These are phyloP conservation scores for Cyclostephanos invisitatus DNA, from an alignment of 108 stramenopile genomes.

Conservation along the genomic window DNA sequence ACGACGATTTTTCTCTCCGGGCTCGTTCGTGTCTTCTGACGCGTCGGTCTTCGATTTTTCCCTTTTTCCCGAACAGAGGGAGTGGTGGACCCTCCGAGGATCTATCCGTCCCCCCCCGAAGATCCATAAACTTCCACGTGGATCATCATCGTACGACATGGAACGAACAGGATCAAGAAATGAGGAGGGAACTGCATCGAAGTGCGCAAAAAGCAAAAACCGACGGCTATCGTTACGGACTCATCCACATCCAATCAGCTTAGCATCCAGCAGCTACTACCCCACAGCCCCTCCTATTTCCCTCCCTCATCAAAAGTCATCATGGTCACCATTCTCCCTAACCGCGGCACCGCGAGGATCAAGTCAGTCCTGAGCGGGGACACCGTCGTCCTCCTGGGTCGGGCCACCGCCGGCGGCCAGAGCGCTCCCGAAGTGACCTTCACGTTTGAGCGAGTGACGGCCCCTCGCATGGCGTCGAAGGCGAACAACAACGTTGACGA, in stretches of 20 bases:
- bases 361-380: constrained; percentile 85
- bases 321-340: constrained; percentile 63
- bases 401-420: constrained; percentile 50
- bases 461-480: constrained; percentile 87
- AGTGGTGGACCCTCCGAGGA: too few species aligned
- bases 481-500: constrained; percentile 79
- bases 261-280: too few species aligned
- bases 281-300: background rate
- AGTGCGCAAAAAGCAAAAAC: too few species aligned
- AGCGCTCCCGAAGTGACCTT: constrained; percentile 81
- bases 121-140: too few species aligned
- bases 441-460: constrained; percentile 81
- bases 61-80: background rate
- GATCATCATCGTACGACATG: too few species aligned
- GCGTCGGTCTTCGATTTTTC: background rate
- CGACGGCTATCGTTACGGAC: too few species aligned
- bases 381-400: constrained; percentile 82
- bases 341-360: constrained; percentile 76
- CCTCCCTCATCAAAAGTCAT: constrained; percentile 6
- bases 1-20: too few species aligned
- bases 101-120: too few species aligned
- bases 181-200: too few species aligned
- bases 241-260: too few species aligned
- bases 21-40: too few species aligned
- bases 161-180: too few species aligned